Conservation (phyloP, 805 yeast species). For the Starmerella khaoyaiensis region DNA sequence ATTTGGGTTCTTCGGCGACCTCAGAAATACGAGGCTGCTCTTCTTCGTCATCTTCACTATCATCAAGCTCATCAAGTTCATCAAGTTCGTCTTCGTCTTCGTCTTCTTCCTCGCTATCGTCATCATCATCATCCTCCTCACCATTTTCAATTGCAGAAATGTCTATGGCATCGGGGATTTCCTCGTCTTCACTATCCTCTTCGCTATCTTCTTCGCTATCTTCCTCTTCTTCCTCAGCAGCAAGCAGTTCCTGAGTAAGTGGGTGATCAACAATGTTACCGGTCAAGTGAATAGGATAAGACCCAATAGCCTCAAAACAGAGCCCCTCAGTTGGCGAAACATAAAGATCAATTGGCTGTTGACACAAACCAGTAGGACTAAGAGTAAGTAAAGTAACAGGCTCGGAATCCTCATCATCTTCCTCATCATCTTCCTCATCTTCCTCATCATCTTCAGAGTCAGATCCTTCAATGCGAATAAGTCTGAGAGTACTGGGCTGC, state of each 20-base stretch:
- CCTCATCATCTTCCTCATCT: constrained; percentile 37
- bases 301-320: constrained; percentile 87
- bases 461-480: constrained; percentile 34
- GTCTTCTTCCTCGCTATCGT: constrained; percentile 28
- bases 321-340: constrained; percentile 90
- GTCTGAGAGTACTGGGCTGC: constrained; percentile 79
- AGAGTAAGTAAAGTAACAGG: constrained; percentile 70
- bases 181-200: constrained; percentile 26
- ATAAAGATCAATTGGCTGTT: constrained; percentile 82
- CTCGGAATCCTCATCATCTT: constrained; percentile 44
- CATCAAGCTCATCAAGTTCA: constrained; percentile 32
- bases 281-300: constrained; percentile 78
- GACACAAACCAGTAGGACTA: constrained; percentile 58
- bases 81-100: constrained; percentile 25
- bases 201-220: constrained; percentile 30
- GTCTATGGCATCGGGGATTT: constrained; percentile 19
- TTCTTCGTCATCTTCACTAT: constrained; percentile 29
- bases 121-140: constrained; percentile 40
- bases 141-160: constrained; percentile 35
- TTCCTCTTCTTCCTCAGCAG: constrained; percentile 38
- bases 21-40: constrained; percentile 26
- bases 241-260: constrained; percentile 54
- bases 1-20: constrained; percentile 20
- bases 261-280: constrained; percentile 98
- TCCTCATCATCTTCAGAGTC: constrained; percentile 28